A percentile compares a stretch with the other conserved stretches of the same genome.
Evolutionary conservation across 2,329 filamentous ascomycete species (phyloP).

Genomic region (Arthrobotrys sphaeroides): DNA sequence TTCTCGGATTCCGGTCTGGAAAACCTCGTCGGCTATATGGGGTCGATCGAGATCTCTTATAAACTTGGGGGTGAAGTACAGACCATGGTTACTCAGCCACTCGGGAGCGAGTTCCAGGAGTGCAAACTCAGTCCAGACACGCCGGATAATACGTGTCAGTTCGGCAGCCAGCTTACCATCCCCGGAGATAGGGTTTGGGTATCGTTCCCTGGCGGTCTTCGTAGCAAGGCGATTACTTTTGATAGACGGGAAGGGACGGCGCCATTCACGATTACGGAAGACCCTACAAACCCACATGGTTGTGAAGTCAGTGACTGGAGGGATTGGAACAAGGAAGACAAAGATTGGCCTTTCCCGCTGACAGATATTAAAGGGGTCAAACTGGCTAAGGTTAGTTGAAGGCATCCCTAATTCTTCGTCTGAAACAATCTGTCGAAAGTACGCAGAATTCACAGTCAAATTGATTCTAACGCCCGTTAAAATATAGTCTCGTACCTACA

Average conservation of each 20-base stretch:
- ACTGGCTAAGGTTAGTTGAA: background rate
- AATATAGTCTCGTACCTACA: slow-evolving; percentile 6
- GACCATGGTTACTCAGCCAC: background rate
- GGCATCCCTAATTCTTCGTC: background rate
- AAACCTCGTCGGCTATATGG: background rate
- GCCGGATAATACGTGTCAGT: background rate
- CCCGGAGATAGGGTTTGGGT: background rate
- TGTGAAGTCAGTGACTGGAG: slow-evolving; percentile 1
- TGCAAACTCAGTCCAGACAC: background rate
- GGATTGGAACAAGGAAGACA: background rate
- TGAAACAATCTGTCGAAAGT: no score
- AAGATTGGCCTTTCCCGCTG: background rate
- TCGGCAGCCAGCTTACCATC: background rate
- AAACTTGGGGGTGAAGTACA: background rate
- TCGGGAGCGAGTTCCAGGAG: background rate
- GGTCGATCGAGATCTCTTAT: background rate
- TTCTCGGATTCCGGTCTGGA: background rate
- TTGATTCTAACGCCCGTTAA: background rate
- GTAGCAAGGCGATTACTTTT: background rate
- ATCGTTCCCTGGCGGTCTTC: background rate
- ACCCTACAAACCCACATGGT: background rate
- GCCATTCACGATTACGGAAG: background rate
- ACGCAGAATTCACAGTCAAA: background rate
- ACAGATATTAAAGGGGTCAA: slow-evolving; percentile 2
- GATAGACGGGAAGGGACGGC: background rate